phyloP scores from a whole-genome alignment of 371 early-diverging fungal species.

The Mucor racemosus region DNA sequence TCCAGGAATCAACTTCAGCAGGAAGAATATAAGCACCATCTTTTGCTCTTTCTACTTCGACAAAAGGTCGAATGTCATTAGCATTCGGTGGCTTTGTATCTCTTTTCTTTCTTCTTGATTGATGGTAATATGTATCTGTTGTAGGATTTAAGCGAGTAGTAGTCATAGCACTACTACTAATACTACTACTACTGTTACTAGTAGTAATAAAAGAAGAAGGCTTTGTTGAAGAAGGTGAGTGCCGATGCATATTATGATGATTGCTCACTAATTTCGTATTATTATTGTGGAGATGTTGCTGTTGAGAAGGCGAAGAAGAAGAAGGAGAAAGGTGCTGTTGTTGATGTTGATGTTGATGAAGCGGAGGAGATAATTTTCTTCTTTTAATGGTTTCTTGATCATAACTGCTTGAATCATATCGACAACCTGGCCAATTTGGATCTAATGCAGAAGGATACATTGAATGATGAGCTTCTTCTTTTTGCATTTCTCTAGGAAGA shows the following conservation, averaged over 20 bases:
- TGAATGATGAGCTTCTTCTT: background rate
- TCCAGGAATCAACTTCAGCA: slow-evolving; percentile 77
- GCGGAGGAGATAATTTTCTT: slow-evolving; percentile 10
- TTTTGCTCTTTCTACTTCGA: slow-evolving; percentile 62
- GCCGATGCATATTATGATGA: background rate
- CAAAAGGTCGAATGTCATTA: slow-evolving; percentile 41
- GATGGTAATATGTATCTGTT: slow-evolving; percentile 42
- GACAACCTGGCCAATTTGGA: slow-evolving; percentile 31
- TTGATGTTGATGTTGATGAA: background rate
- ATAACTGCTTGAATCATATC: slow-evolving; percentile 22
- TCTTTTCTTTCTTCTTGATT: slow-evolving; percentile 44
- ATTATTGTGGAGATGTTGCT: background rate
- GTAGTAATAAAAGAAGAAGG: background rate
- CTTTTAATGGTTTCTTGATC: slow-evolving; percentile 20
- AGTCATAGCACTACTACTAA: background rate
- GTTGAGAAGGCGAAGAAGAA: background rate
- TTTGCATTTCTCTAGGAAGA: slow-evolving; percentile 4
- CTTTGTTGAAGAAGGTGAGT: background rate
- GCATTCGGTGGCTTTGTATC: slow-evolving; percentile 49
- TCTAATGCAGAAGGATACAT: slow-evolving; percentile 21
- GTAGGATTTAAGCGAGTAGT: slow-evolving; percentile 2
- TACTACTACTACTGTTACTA: background rate
- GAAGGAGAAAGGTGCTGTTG: slow-evolving; percentile 1
- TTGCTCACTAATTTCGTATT: background rate
- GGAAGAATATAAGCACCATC: slow-evolving; percentile 76